Percentiles rank a stretch among this genome's conserved stretches.
phyloP scores from a whole-genome alignment of 768 basidiomycete genomes.

The Lentinula lateritia region DNA sequence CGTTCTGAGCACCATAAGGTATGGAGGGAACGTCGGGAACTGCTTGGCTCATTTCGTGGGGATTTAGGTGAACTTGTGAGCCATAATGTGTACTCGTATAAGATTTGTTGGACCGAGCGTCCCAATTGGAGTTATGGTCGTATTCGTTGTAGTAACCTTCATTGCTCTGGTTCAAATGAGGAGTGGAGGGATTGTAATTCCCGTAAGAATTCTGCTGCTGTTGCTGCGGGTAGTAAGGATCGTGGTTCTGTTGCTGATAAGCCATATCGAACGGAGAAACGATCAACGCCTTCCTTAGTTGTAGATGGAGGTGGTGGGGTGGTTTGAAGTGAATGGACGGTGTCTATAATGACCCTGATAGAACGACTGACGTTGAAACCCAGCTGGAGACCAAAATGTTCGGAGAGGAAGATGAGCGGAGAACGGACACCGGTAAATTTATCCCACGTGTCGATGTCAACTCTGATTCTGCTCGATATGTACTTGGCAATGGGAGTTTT shows the following conservation, averaged over 20 bases:
- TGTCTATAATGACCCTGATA: neutral
- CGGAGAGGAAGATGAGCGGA: neutral
- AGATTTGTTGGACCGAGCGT: slow-evolving; percentile 54
- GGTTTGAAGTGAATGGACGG: slow-evolving; percentile 3
- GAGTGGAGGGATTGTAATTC: slow-evolving; percentile 4
- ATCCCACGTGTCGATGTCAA: neutral
- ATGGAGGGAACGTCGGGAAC: slow-evolving; percentile 52
- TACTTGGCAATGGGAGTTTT: too few species aligned
- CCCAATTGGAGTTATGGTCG: slow-evolving; percentile 39
- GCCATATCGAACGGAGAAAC: slow-evolving; percentile 35
- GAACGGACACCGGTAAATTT: neutral
- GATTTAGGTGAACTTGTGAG: slow-evolving; percentile 69
- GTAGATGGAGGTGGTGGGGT: neutral
- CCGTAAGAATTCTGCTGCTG: slow-evolving; percentile 6
- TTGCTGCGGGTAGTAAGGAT: slow-evolving; percentile 37
- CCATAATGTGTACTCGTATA: slow-evolving; percentile 44
- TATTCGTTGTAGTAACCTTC: slow-evolving; percentile 35
- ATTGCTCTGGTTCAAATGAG: slow-evolving; percentile 1
- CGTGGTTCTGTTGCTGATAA: slow-evolving; percentile 43
- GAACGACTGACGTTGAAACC: slow-evolving; percentile 2
- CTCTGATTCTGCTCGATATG: too few species aligned
- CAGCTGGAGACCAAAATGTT: neutral
- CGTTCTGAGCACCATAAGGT: slow-evolving; percentile 33
- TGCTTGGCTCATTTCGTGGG: slow-evolving; percentile 57
- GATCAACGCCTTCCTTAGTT: slow-evolving; percentile 1